These are phyloP conservation scores for Gnomoniopsis smithogilvyi DNA, from an alignment of 2,329 filamentous ascomycete genomes.

Conservation along the genomic window DNA sequence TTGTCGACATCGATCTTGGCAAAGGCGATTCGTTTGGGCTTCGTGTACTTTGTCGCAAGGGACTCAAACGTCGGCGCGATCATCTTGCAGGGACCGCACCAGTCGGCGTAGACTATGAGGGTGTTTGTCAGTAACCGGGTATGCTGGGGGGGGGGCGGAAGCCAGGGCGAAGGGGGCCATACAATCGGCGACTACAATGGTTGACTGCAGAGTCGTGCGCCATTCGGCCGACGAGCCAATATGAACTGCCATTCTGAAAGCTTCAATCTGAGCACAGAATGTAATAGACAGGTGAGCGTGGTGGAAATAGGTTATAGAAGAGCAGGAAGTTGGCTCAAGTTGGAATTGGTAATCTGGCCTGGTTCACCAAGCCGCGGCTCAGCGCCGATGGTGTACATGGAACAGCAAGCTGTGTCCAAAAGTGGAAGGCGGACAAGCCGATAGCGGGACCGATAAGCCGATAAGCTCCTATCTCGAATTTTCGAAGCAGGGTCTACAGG, in stretches of 20 bases:
- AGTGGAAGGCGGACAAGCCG: slow-evolving; percentile 2
- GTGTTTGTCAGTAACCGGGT: slow-evolving; percentile 20
- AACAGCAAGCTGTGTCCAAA: not conserved
- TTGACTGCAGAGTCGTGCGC: slow-evolving; percentile 66
- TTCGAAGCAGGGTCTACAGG: not conserved
- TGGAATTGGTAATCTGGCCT: slow-evolving; percentile 14
- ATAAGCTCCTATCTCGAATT: not conserved
- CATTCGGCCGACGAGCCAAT: slow-evolving; percentile 70
- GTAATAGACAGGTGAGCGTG: not conserved
- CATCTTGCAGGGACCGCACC: slow-evolving; percentile 90
- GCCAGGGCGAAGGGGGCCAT: slow-evolving; percentile 34
- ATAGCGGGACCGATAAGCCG: not conserved
- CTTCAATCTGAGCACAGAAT: not conserved
- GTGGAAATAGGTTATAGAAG: not conserved
- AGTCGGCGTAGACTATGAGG: slow-evolving; percentile 80
- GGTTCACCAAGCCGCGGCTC: slow-evolving; percentile 5
- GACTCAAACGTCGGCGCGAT: slow-evolving; percentile 88
- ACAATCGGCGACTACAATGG: slow-evolving; percentile 86
- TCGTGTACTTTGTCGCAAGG: slow-evolving; percentile 74
- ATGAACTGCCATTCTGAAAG: slow-evolving; percentile 43
- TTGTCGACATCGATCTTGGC: slow-evolving; percentile 88
- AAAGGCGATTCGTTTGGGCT: slow-evolving; percentile 81
- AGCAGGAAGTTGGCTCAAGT: not conserved
- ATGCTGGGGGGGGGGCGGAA: slow-evolving; percentile 17
- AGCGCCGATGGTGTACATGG: not conserved